Base-by-base conservation (phyloP, 805 yeast species). In the Cyberlindnera saturnus region DNA sequence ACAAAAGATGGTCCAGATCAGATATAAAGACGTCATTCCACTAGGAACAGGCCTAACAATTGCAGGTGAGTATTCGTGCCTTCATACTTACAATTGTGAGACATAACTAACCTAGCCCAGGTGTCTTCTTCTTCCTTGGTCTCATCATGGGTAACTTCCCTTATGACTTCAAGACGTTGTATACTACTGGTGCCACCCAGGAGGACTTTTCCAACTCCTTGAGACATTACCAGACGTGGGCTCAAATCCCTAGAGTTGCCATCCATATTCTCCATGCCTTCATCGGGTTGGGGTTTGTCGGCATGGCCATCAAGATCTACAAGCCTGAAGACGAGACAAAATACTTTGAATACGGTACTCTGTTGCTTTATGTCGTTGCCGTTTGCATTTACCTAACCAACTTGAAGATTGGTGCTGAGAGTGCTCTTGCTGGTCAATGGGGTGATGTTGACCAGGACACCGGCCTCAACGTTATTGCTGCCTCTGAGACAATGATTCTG, bases 391-490 rank as follows among this genome's bases (percentile, higher is more conserved):
- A 89, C 64, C 69, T 91, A 56, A 84, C 96, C 49, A 93, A 93
- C 67, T 71, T 91, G 52, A 76, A 87, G 59, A 78, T 85, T 41
- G 98, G 98, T 42, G 70, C 82, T 33, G 74, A 75, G 52, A 77
- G 90, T 44, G 77, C 87, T 42, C 54, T 79, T 23, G 64, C 74
- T 45, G 90, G 89, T 36, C 71, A 79, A 47, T 91, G 98, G 98
- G 98, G 96, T 52, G 98, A 91, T 40, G 96, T 93, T 40, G 86
- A 86, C 56, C 79, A 76, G 61, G 72, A 73, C 47, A 86, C 95
- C 18, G 98, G 98, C 28, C 66, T 91, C 56, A 87, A 86, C 51
- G 96, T 93, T 33, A 77, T 93, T 57, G 96, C 93, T 34, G 97
- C 98, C 5, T 81, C 93, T 26, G 82, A 83, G 64, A 74, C 83